Evolutionary conservation across 805 yeast genomes (phyloP).

Genomic region (Teunomyces atbi): DNA sequence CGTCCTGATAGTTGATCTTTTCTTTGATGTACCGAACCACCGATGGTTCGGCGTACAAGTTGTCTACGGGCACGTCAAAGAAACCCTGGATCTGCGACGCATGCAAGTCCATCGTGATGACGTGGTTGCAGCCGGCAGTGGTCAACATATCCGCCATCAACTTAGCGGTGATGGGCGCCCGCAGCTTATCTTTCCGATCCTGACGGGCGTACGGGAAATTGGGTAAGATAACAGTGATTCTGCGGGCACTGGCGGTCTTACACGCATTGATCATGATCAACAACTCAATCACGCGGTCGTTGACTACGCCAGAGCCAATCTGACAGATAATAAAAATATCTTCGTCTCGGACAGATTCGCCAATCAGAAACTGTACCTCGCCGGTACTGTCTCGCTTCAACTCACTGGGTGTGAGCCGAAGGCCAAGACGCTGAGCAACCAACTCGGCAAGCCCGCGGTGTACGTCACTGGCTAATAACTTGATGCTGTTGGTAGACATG

Average conservation of each 20-base stretch:
- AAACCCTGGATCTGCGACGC: slow-evolving; percentile 91
- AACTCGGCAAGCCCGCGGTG: slow-evolving; percentile 68
- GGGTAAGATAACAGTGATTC: slow-evolving; percentile 80
- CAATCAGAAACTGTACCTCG: slow-evolving; percentile 74
- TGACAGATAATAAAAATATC: slow-evolving; percentile 79
- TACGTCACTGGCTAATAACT: slow-evolving; percentile 64
- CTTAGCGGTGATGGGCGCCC: slow-evolving; percentile 86
- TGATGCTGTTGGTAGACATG: slow-evolving; percentile 74
- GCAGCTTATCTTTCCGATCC: slow-evolving; percentile 78
- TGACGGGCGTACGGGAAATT: slow-evolving; percentile 88
- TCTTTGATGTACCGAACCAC: slow-evolving; percentile 74
- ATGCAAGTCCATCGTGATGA: slow-evolving; percentile 83
- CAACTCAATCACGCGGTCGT: slow-evolving; percentile 71
- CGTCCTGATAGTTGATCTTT: slow-evolving; percentile 52
- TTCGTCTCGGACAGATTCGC: slow-evolving; percentile 82
- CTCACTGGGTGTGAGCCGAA: slow-evolving; percentile 59
- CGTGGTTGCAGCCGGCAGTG: slow-evolving; percentile 84
- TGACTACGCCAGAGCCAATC: slow-evolving; percentile 74
- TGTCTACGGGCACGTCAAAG: slow-evolving; percentile 80
- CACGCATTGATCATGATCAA: slow-evolving; percentile 80
- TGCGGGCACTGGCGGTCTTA: slow-evolving; percentile 77
- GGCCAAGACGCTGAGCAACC: slow-evolving; percentile 62
- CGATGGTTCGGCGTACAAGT: slow-evolving; percentile 79
- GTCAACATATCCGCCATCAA: slow-evolving; percentile 78
- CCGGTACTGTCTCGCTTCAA: slow-evolving; percentile 66